phyloP scores from a whole-genome alignment of 345 rosid genomes.

The Populus ilicifolia region DNA sequence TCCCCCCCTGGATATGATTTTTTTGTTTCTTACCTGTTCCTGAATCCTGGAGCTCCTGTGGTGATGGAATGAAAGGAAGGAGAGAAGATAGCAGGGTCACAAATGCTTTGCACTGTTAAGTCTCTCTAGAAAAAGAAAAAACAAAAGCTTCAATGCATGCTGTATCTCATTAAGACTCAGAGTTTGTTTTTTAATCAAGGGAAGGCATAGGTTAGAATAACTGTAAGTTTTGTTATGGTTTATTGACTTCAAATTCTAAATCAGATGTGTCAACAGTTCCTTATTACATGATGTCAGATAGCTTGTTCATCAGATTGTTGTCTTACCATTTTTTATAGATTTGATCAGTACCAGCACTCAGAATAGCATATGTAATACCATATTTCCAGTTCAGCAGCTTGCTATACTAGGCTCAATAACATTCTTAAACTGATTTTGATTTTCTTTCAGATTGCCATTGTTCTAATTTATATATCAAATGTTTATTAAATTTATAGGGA shows the following conservation, averaged over 20 bases:
- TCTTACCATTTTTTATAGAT: neutral
- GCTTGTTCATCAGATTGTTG: neutral
- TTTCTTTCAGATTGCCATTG: neutral
- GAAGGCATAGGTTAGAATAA: neutral
- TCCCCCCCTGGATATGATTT: neutral
- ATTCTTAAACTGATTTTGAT: neutral
- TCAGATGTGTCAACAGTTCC: neutral
- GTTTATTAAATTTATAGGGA: slow-evolving; percentile 49
- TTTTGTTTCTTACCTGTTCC: neutral
- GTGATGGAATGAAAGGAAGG: neutral
- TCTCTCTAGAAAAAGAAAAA: neutral
- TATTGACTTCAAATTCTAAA: neutral
- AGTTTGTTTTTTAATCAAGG: neutral
- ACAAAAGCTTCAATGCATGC: neutral
- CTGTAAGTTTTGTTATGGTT: neutral
- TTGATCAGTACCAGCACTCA: neutral
- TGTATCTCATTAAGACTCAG: neutral
- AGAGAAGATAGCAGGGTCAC: neutral
- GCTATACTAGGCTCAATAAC: neutral
- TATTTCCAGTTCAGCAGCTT: neutral
- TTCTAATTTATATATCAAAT: neutral
- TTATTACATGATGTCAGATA: neutral
- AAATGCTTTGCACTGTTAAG: neutral
- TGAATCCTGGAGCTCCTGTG: neutral
- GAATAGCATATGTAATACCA: neutral